phyloP scores from a whole-genome alignment of 176 grass and related monocot genomes.

The Bolboschoenus planiculmis region DNA sequence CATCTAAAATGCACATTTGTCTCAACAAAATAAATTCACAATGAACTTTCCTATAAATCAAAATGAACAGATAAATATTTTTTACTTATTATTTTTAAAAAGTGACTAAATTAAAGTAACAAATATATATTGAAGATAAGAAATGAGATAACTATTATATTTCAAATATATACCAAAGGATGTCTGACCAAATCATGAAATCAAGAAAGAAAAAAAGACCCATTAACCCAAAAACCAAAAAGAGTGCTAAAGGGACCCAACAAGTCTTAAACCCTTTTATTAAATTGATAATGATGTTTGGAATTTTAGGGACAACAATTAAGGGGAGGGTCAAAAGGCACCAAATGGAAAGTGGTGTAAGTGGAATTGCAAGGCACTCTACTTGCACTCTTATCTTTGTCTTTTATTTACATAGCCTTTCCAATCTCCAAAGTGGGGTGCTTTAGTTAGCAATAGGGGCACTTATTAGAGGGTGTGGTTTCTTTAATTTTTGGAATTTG shows the following conservation, averaged over 20 bases:
- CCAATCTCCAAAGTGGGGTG: conserved; percentile 14
- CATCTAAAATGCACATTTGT: no score
- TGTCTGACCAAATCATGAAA: not conserved
- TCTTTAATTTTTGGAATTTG: not conserved
- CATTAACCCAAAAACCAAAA: conserved; percentile 3
- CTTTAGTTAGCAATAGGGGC: conserved; percentile 22
- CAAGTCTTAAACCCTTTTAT: not conserved
- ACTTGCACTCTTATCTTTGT: conserved; percentile 1
- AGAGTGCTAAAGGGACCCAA: not conserved
- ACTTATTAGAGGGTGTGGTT: conserved; percentile 2
- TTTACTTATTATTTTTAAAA: not conserved
- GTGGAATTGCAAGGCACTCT: conserved; percentile 1
- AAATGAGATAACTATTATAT: not conserved
- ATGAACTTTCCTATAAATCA: no score
- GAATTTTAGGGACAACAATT: conserved; percentile 11
- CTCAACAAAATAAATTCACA: no score
- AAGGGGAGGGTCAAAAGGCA: conserved; percentile 5
- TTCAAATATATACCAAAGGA: not conserved
- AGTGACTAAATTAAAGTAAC: not conserved
- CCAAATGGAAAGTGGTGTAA: not conserved
- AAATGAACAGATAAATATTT: no score
- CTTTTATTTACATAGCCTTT: conserved; percentile 25
- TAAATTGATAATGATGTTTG: conserved; percentile 20
- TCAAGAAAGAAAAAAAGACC: no score
- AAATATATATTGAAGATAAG: not conserved